Evolutionary conservation across 495 filamentous ascomycete genomes (phyloP), one percentile per base, ranked within the genome.

Genomic region (Tuber melanosporum): DNA sequence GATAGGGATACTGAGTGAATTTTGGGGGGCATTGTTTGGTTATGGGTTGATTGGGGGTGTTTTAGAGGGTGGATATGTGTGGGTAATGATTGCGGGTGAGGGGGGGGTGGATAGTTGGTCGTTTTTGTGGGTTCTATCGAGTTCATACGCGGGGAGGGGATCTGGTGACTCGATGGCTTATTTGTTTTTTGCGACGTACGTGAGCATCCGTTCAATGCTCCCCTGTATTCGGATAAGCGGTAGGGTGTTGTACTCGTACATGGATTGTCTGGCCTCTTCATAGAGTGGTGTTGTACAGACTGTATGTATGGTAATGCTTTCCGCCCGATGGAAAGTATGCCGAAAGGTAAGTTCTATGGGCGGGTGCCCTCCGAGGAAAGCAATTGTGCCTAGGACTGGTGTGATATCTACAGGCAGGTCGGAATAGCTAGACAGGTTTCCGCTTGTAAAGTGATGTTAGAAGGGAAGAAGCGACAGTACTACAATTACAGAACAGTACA

Each of bases 1-100:
- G 45, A 77, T 73, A 47, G 47, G 32, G 52, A 78, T 66, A 45
- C 36, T n/a, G 75, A 57, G 70, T 47, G 32, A 22, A 46, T 22
- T 44, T 36, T 71, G 19, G 22, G 49, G 9, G 22, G 20, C 22
- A 57, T 26, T 26, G 49, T 57, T 57, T 57, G 49, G 49, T 57
- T 22, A 8, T 4, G 2, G 9, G 49, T n/a, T 57, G 22, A 8
- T 12, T n/a, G 49, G 49, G 47, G 20, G 49, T 57, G 22, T 6
- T 52, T 52, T 6, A 20, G 46, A 47, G 15, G 20, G 20, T 52
- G 20, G 49, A 57, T n/a, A n/a, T 52, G 15, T 47, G 47, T 52
- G 20, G 20, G 20, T 22, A 20, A 22, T 22, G 20, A 10, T 2
- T 7, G 5, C 4, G 20, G 49, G 22, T 57, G 22, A 57, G 49